A percentile compares a stretch with the other conserved stretches of the same genome.
phyloP scores from a whole-genome alignment of 257 asterid genomes.

The Vinca minor region DNA sequence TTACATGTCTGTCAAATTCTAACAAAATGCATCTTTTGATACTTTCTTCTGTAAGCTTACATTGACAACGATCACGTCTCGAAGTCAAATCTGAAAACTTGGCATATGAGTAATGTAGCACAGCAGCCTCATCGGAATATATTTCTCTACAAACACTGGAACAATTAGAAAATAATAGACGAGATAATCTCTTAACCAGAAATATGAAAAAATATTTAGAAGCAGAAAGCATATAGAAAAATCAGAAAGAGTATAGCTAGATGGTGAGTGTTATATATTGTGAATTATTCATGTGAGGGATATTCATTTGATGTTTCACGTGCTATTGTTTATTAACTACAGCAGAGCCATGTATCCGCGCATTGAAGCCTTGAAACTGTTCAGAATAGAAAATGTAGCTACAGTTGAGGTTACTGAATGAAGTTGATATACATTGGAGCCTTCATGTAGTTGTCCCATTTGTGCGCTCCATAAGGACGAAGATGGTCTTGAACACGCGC shows the following conservation, averaged over 20 bases:
- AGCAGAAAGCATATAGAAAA: background rate
- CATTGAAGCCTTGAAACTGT: background rate
- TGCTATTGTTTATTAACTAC: background rate
- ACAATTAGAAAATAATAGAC: background rate
- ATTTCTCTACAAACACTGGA: constrained; percentile 37
- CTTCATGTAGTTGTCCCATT: constrained; percentile 77
- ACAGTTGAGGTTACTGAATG: constrained; percentile 3
- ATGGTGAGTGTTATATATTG: too few relatives aligned
- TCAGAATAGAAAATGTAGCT: constrained; percentile 7
- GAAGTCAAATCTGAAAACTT: constrained; percentile 77
- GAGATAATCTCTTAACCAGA: background rate
- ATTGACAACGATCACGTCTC: constrained; percentile 73
- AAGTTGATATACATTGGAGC: constrained; percentile 43
- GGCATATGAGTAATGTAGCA: constrained; percentile 71
- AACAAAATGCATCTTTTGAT: constrained; percentile 70
- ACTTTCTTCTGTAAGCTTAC: constrained; percentile 78
- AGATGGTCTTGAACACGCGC: constrained; percentile 77
- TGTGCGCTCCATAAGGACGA: constrained; percentile 82
- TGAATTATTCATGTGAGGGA: background rate
- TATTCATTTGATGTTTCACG: background rate
- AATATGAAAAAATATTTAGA: background rate
- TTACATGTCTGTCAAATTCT: constrained; percentile 75
- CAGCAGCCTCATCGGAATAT: constrained; percentile 67
- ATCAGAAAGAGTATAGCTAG: background rate
- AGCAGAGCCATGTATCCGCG: background rate